Evolutionary conservation across 2,329 filamentous ascomycete species (phyloP), one percentile per base, ranked within the genome.

Genomic region (Colletotrichum simmondsii): DNA sequence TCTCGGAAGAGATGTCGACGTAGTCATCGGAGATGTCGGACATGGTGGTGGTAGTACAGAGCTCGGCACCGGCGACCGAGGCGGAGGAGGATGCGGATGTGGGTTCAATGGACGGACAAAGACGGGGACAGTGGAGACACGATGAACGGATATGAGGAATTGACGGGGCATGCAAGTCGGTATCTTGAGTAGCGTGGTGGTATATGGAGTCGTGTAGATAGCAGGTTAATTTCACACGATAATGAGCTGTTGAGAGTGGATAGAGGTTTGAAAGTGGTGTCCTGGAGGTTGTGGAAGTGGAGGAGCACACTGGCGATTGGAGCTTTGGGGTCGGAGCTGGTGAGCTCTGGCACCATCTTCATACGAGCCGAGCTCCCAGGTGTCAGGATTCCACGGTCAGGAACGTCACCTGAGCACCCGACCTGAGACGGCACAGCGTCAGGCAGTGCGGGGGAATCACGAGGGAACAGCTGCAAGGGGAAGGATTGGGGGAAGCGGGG

Each of bases 1-100:
- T 71, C 28, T 64, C 56, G 32, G 66, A 57, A 35, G 71, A 71
- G 66, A 73, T 71, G 19, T 57, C 37, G 56, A 73, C 71, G 53
- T 73, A 73, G 71, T 73, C 71, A 71, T 73, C 71, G 56, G 71
- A 71, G 56, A 73, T 73, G 14, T 73, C 71, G 66, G 71, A 73
- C 71, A 73, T 73, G 71, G 56, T 37, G 58, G 42, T n/a, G 37
- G 37, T 42, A 42, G 52, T n/a, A 65, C 67, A 57, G 70, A 52
- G 24, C 35, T 57, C 60, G 66, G 67, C 62, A 68, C 60, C 56
- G 59, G 65, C 30, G 53, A 65, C 65, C 59, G 59, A 60, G 53
- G 57, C 28, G 58, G 24, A 28, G 54, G 32, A n/a, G 14, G 60
- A 32, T 65, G 46, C 46, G 60, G 58, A 26, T 59, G 56, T 63